Conservation (phyloP, 1,139 yeast species). For the Yamadazyma pseudoaaseri region DNA sequence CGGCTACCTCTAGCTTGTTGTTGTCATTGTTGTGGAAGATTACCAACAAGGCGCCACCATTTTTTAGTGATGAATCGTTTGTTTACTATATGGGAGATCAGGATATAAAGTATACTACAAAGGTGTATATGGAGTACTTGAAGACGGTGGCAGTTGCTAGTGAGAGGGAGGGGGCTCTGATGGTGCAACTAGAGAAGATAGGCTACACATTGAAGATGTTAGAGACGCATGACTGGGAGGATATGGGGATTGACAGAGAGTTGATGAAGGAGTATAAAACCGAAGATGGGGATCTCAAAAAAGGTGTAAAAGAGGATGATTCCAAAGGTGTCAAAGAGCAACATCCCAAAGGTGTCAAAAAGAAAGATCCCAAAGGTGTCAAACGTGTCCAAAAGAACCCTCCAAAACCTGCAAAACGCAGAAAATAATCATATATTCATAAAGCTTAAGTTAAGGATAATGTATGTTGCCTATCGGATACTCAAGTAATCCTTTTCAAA, state of each 20-base stretch:
- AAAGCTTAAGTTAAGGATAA: no score
- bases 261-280: slow-evolving; percentile 7
- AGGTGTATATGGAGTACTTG: slow-evolving; percentile 37
- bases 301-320: no score
- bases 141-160: slow-evolving; percentile 21
- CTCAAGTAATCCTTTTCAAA: slow-evolving; percentile 36
- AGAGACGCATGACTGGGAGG: slow-evolving; percentile 24
- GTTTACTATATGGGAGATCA: slow-evolving; percentile 29
- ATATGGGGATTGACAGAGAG: slow-evolving; percentile 18
- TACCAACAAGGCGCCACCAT: slow-evolving; percentile 37
- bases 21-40: slow-evolving; percentile 30
- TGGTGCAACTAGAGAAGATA: slow-evolving; percentile 31
- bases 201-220: slow-evolving; percentile 39
- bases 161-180: slow-evolving; percentile 8
- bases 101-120: slow-evolving; percentile 40
- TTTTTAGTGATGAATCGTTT: slow-evolving; percentile 50
- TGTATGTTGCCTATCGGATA: not conserved
- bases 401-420: no score
- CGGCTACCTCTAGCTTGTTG: slow-evolving; percentile 49
- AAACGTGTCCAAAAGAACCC: no score
- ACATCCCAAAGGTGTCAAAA: not conserved
- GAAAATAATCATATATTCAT: no score
- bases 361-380: slow-evolving; percentile 1
- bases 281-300: slow-evolving; percentile 5
- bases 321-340: no score